A percentile compares a stretch with the other conserved stretches of the same genome.
phyloP scores from a whole-genome alignment of 345 rosid genomes.

The Heritiera littoralis region DNA sequence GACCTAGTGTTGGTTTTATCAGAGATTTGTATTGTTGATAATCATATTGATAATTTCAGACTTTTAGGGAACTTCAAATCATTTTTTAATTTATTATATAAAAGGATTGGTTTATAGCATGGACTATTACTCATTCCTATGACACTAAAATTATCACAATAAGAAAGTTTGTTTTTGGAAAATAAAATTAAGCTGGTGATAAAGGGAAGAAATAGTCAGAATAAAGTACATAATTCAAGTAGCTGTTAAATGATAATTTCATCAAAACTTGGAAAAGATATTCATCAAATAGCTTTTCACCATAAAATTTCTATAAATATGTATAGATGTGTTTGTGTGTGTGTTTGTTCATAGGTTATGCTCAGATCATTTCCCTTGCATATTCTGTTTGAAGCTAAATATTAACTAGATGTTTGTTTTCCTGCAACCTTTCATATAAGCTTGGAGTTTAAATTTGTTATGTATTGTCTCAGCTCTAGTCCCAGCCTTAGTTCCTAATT shows the following conservation, averaged over 20 bases:
- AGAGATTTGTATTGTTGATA: no score
- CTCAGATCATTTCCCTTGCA: neutral
- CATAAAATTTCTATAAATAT: no score
- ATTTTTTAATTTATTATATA: neutral
- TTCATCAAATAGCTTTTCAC: no score
- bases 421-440: neutral
- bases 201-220: conserved; percentile 4
- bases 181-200: neutral
- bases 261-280: no score
- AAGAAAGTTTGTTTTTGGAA: no score
- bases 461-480: neutral
- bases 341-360: conserved; percentile 3
- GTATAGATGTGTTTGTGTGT: neutral
- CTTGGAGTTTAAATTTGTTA: conserved; percentile 5
- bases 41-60: no score
- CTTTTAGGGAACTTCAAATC: no score
- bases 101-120: no score
- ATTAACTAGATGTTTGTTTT: neutral
- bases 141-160: neutral
- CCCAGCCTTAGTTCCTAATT: neutral
- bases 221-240: neutral
- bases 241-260: neutral
- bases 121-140: neutral
- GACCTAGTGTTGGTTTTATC: no score
- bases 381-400: conserved; percentile 13